These are phyloP conservation scores for Coemansia sp. DNA, from an alignment of 192 early-diverging fungal species.

Conservation along the genomic window DNA sequence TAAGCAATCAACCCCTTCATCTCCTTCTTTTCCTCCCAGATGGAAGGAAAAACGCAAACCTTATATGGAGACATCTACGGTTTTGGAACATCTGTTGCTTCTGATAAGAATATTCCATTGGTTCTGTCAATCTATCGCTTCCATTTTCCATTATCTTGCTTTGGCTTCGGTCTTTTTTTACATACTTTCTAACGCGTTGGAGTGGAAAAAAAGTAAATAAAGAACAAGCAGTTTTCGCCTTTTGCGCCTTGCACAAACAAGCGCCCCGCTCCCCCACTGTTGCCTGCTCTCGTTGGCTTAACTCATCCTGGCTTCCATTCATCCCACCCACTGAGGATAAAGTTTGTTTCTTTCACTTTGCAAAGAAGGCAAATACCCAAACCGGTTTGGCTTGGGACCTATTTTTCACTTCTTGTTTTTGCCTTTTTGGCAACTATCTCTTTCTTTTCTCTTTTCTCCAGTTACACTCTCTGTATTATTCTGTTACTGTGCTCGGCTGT, in stretches of 20 bases:
- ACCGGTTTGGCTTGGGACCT: too few species aligned
- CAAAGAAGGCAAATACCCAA: too few species aligned
- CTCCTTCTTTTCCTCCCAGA: too few species aligned
- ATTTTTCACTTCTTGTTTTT: too few species aligned
- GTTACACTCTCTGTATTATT: background rate
- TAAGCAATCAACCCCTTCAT: too few species aligned
- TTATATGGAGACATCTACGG: too few species aligned
- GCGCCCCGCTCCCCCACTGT: too few species aligned
- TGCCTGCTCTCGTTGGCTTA: too few species aligned
- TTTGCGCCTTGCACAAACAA: background rate
- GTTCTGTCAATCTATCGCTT: background rate
- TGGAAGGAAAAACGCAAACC: too few species aligned
- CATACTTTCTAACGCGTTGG: background rate
- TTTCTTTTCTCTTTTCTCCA: background rate
- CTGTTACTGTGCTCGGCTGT: background rate
- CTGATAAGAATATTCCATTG: constrained; percentile 4
- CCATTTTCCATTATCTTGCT: background rate
- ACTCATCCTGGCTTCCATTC: too few species aligned
- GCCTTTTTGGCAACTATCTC: background rate
- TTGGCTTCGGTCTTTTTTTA: background rate
- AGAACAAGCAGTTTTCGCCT: background rate
- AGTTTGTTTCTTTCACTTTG: too few species aligned
- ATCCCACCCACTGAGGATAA: too few species aligned
- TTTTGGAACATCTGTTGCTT: background rate
- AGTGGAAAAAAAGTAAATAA: background rate